phyloP scores from a whole-genome alignment of 345 rosid genomes.

The Citrus glauca region DNA sequence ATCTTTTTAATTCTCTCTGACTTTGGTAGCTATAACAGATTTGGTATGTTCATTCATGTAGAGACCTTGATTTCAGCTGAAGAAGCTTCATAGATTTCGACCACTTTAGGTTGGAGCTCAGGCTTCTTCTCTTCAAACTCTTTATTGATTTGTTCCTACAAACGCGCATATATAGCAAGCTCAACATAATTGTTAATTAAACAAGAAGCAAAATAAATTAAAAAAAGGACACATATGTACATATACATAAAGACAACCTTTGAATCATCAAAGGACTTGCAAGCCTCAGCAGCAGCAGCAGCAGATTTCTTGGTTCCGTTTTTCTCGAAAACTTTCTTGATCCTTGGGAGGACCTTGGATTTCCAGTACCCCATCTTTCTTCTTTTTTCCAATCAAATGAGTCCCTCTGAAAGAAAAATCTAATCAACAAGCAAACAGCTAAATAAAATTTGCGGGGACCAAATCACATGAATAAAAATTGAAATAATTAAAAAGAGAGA shows the following conservation, averaged over 20 bases:
- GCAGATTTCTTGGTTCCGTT: constrained; percentile 51
- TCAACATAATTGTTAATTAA: background rate
- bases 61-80: constrained; percentile 65
- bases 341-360: constrained; percentile 70
- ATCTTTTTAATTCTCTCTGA: background rate
- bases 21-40: no score
- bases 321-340: constrained; percentile 74
- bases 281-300: constrained; percentile 55
- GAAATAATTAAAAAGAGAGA: background rate
- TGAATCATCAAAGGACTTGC: constrained; percentile 74
- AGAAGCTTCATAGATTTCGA: constrained; percentile 75
- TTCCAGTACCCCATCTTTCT: constrained; percentile 72
- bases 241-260: constrained; percentile 33
- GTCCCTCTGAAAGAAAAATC: background rate
- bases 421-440: background rate
- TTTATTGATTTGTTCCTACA: constrained; percentile 60
- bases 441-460: background rate
- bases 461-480: no score
- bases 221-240: no score
- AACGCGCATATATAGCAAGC: no score
- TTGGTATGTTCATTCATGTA: no score
- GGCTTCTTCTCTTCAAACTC: constrained; percentile 79
- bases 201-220: no score
- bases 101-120: constrained; percentile 73
- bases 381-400: background rate